Conservation (phyloP, 2,329 filamentous ascomycete species). For the Purpureocillium takamizusanense region DNA sequence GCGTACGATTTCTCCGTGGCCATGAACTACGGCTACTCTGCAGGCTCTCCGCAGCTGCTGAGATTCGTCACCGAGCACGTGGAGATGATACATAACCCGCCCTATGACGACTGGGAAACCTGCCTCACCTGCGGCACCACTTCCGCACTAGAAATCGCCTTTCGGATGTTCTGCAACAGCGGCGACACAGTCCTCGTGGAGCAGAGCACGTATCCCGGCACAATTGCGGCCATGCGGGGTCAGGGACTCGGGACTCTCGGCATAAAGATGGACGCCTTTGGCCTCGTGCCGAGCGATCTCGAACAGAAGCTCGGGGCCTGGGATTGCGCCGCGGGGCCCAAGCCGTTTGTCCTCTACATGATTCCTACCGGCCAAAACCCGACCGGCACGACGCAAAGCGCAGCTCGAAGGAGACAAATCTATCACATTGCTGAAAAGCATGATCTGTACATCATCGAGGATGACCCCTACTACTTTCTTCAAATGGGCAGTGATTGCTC, state of each 20-base stretch:
- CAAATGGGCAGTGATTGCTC: conserved; percentile 39
- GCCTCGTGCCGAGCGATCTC: conserved; percentile 51
- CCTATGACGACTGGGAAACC: conserved; percentile 65
- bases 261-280: conserved; percentile 57
- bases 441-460: conserved; percentile 73
- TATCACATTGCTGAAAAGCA: conserved; percentile 70
- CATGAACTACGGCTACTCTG: conserved; percentile 67
- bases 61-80: conserved; percentile 69
- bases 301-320: conserved; percentile 57
- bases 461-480: conserved; percentile 83
- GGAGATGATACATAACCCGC: conserved; percentile 63
- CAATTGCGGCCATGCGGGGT: conserved; percentile 26
- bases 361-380: conserved; percentile 74
- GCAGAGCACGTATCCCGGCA: conserved; percentile 37
- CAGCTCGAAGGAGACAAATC: conserved; percentile 54
- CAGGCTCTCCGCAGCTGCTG: conserved; percentile 60
- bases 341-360: conserved; percentile 42
- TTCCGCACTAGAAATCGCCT: conserved; percentile 55
- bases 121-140: conserved; percentile 60
- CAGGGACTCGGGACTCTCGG: conserved; percentile 21
- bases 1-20: conserved; percentile 33
- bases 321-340: conserved; percentile 37
- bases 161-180: conserved; percentile 51
- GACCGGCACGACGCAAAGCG: conserved; percentile 66
- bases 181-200: conserved; percentile 64